A percentile compares a stretch with the other conserved stretches of the same genome.
Evolutionary conservation across 139 green algal genomes (phyloP).

Genomic region (Pedinophyceae sp.): DNA sequence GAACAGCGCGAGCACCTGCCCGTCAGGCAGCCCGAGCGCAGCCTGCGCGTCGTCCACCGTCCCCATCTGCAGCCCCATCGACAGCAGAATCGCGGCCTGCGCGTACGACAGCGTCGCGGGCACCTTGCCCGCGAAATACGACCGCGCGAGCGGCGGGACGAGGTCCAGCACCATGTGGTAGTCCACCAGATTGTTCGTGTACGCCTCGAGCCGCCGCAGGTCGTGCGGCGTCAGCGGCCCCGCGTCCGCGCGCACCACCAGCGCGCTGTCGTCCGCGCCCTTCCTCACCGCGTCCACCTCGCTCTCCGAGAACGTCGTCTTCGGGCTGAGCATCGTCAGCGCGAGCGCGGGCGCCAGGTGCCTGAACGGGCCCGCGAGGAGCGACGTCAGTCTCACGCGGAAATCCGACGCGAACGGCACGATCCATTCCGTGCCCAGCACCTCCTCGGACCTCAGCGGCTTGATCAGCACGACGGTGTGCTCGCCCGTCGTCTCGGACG

Average conservation of each 20-base stretch:
- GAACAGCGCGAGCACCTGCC: conserved; percentile 84
- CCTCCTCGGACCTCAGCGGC: conserved; percentile 43
- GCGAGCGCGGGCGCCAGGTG: conserved; percentile 58
- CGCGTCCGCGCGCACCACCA: conserved; percentile 36
- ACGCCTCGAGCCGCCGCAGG: conserved; percentile 80
- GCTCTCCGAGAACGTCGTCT: conserved; percentile 56
- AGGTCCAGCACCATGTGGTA: conserved; percentile 86
- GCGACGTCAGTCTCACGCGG: conserved; percentile 23
- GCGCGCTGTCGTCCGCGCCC: neutral
- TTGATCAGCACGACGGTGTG: conserved; percentile 80
- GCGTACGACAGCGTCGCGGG: conserved; percentile 64
- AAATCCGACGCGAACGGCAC: conserved; percentile 8
- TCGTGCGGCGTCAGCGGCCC: conserved; percentile 55
- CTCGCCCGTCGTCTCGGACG: conserved; percentile 71
- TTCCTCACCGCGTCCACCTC: conserved; percentile 7
- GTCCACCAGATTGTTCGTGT: conserved; percentile 83
- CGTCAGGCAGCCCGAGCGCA: conserved; percentile 53
- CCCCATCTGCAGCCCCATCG: conserved; percentile 53
- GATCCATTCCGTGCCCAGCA: conserved; percentile 26
- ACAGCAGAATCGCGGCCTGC: conserved; percentile 67
- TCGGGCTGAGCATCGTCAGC: conserved; percentile 66
- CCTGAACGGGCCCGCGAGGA: conserved; percentile 40
- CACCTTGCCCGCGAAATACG: conserved; percentile 65
- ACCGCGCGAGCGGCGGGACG: conserved; percentile 45
- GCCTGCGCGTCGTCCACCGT: conserved; percentile 30